Conservation (phyloP, 225 moss, liverwort and hornwort species). For the Sphagnum tenellum region DNA sequence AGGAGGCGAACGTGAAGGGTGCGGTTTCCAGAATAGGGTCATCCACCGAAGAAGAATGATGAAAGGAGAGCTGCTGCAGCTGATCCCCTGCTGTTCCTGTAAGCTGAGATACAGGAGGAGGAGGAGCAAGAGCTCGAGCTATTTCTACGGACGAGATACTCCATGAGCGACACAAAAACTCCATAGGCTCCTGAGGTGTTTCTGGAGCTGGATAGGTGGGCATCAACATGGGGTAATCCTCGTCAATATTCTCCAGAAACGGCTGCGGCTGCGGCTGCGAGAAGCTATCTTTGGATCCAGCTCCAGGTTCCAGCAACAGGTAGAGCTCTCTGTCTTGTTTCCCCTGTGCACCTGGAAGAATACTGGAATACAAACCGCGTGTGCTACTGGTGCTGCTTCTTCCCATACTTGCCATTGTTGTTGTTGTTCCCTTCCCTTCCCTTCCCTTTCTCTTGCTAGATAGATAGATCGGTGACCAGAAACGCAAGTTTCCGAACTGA, state of each 20-base stretch:
- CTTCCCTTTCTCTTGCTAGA: too few relatives aligned
- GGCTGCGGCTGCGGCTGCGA: slow-evolving; percentile 36
- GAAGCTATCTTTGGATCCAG: slow-evolving; percentile 31
- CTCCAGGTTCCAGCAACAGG: slow-evolving; percentile 12
- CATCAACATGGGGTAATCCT: slow-evolving; percentile 61
- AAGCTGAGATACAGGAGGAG: slow-evolving; percentile 3
- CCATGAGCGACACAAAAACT: slow-evolving; percentile 69
- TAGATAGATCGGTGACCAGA: too few relatives aligned
- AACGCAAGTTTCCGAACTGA: too few relatives aligned
- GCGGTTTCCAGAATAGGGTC: slow-evolving; percentile 50
- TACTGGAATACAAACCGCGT: too few relatives aligned
- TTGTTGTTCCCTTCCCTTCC: too few relatives aligned
- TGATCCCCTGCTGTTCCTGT: too few relatives aligned
- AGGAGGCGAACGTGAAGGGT: slow-evolving; percentile 54
- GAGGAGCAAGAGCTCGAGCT: slow-evolving; percentile 45
- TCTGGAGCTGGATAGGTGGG: slow-evolving; percentile 52
- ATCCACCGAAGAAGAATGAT: slow-evolving; percentile 13
- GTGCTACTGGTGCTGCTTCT: too few relatives aligned
- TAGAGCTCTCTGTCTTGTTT: slow-evolving; percentile 7
- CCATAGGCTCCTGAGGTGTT: slow-evolving; percentile 64
- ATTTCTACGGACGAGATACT: slow-evolving; percentile 63
- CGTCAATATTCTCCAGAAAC: slow-evolving; percentile 54
- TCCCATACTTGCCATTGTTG: too few relatives aligned
- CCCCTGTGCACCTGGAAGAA: too few relatives aligned
- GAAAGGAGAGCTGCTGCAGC: too few relatives aligned